phyloP scores from a whole-genome alignment of 176 grass and related monocot species.

The Aegilops longissima region DNA sequence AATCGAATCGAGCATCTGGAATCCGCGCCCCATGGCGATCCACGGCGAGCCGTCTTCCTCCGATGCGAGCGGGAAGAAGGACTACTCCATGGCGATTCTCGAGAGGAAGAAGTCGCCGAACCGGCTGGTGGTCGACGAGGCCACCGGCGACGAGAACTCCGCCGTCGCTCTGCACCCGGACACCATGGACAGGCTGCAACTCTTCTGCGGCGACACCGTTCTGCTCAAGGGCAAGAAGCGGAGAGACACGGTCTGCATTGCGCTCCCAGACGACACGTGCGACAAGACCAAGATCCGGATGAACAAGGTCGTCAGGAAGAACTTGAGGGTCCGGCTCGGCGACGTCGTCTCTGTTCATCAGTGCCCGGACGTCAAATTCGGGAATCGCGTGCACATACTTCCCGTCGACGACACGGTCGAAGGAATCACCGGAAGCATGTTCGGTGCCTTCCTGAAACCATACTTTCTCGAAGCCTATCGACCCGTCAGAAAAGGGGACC shows the following conservation, averaged over 20 bases:
- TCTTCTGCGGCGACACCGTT: slow-evolving; percentile 71
- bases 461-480: slow-evolving; percentile 39
- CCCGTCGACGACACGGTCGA: slow-evolving; percentile 81
- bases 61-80: slow-evolving; percentile 49
- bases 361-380: slow-evolving; percentile 81
- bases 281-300: slow-evolving; percentile 79
- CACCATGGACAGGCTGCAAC: slow-evolving; percentile 74
- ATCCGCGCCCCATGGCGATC: not conserved
- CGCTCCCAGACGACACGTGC: slow-evolving; percentile 65
- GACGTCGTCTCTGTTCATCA: slow-evolving; percentile 85
- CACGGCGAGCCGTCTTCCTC: not conserved
- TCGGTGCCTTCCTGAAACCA: slow-evolving; percentile 66
- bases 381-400: slow-evolving; percentile 73
- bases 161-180: slow-evolving; percentile 64
- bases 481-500: too few species aligned
- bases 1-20: not conserved
- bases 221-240: slow-evolving; percentile 90
- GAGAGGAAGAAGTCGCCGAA: slow-evolving; percentile 75
- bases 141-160: slow-evolving; percentile 73
- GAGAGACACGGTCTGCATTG: slow-evolving; percentile 72
- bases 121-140: slow-evolving; percentile 72
- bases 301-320: slow-evolving; percentile 81
- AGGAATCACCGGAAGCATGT: slow-evolving; percentile 67
- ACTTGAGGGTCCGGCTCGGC: slow-evolving; percentile 65
- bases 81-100: slow-evolving; percentile 71